phyloP scores from a whole-genome alignment of 306 rosid genomes.

The Castanea sativa region DNA sequence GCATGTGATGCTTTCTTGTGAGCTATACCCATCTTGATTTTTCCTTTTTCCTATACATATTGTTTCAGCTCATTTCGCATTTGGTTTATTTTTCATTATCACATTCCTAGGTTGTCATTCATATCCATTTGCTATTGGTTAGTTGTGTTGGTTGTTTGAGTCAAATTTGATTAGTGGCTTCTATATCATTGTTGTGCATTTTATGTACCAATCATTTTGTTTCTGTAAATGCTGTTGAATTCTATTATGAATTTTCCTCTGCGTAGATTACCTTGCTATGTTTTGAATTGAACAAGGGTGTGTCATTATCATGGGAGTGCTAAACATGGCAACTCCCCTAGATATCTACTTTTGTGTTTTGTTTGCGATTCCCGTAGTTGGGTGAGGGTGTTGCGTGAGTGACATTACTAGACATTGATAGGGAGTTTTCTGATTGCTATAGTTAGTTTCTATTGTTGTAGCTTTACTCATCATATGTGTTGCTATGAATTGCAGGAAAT shows the following conservation, averaged over 20 bases:
- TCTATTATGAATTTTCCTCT: too few relatives aligned
- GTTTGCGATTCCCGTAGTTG: not conserved
- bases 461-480: not conserved
- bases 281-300: not conserved
- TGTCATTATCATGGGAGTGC: not conserved
- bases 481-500: conserved; percentile 66
- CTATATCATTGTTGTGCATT: not conserved
- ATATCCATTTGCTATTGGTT: conserved; percentile 20
- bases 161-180: not conserved
- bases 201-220: not conserved
- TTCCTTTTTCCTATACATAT: conserved; percentile 23
- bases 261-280: not conserved
- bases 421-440: conserved; percentile 12
- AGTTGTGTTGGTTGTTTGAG: conserved; percentile 13
- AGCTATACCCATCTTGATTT: conserved; percentile 40
- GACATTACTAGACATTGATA: conserved; percentile 7
- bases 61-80: conserved; percentile 28
- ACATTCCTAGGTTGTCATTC: conserved; percentile 1
- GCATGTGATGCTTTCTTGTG: conserved; percentile 82
- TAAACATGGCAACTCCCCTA: not conserved
- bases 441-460: not conserved
- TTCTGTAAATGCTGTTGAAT: not conserved
- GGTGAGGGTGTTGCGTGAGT: conserved; percentile 7
- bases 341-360: not conserved
- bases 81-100: conserved; percentile 20